Base-by-base conservation (phyloP, 208 protist species). In the Leishmania mexicana region DNA sequence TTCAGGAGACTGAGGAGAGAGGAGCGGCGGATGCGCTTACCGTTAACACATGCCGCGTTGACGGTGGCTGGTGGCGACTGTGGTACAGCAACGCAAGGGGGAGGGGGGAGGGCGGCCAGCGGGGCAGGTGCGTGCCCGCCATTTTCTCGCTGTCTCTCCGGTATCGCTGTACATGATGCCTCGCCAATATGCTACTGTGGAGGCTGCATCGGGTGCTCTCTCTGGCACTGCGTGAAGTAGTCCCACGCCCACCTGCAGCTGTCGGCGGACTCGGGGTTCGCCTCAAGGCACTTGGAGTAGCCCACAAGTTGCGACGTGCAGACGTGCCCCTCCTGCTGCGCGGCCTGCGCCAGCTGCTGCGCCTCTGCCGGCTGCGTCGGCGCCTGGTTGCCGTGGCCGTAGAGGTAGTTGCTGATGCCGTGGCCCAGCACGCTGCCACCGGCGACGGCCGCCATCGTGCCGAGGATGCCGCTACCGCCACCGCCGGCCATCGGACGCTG, bases 161-260 rank as follows among this genome's bases (percentile, higher is more conserved):
- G 7, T 3, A 19, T 28, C 40, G 38, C 21, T 24, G 13, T 31
- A 15, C 24, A 15, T 31, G 57, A 62, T 31, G 17, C 11, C 54
- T 6, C 19, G 54, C 2, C 62, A 19, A 81, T 74, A 81, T 74
- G 17, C 45, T 45, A 45, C 51, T 81, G 62, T 0, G 77, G 17
- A 8, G 65, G 64, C 53, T 83, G 35, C 58, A 57, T 68, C 17
- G 85, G 78, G 57, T 91, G 84, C 64, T 89, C 79, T 2, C 77
- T 51, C 78, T 94, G 91, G 86, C 94, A 97, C 85, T 97, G 91
- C 74, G 87, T 78, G 81, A 97, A 97, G 87, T 93, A 91, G 57
- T 97, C 94, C 94, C 94, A 97, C 58, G 91, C 94, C 94, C 94
- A 97, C 85, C 91, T 94, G 87, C 94, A 97, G 74, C 87, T 87